Conservation (phyloP, 2,329 filamentous ascomycete species). For the Penicillium oxalicum region DNA sequence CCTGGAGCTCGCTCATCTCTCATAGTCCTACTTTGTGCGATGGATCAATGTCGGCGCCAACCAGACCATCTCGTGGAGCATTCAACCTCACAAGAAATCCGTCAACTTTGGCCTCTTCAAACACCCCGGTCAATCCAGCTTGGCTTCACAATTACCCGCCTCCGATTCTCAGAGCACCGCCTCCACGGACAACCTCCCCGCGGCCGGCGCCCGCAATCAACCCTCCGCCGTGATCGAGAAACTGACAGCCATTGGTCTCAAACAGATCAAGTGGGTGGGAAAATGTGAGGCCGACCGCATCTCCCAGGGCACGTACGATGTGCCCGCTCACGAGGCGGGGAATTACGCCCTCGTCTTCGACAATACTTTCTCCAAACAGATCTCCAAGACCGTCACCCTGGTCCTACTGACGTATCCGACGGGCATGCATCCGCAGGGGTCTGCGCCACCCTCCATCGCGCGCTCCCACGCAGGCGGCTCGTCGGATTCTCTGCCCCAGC, state of each 20-base stretch:
- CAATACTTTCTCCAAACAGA: conserved; percentile 96
- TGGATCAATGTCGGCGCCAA: conserved; percentile 90
- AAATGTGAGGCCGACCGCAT: conserved; percentile 97
- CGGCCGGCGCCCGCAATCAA: conserved; percentile 56
- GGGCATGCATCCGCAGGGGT: conserved; percentile 45
- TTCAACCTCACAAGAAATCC: conserved; percentile 96
- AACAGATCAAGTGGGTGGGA: conserved; percentile 70
- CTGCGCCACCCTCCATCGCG: conserved; percentile 44
- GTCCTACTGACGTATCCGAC: conserved; percentile 92
- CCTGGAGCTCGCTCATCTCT: conserved; percentile 11
- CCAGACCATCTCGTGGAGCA: conserved; percentile 93
- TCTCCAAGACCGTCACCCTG: conserved; percentile 90
- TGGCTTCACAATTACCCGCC: conserved; percentile 39
- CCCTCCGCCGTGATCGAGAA: conserved; percentile 65
- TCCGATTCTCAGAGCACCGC: conserved; percentile 39
- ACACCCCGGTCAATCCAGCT: conserved; percentile 68
- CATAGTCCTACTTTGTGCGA: conserved; percentile 90
- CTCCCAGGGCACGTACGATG: conserved; percentile 81
- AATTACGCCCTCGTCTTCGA: conserved; percentile 97
- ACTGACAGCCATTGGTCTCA: conserved; percentile 56
- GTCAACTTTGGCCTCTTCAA: conserved; percentile 98
- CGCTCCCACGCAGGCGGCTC: conserved; percentile 42
- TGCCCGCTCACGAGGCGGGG: conserved; percentile 66
- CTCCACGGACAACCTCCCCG: conserved; percentile 31
- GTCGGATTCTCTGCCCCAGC: conserved; percentile 45